These are phyloP conservation scores for Lactarius sanguifluus DNA, from an alignment of 768 basidiomycete species.

Conservation along the genomic window DNA sequence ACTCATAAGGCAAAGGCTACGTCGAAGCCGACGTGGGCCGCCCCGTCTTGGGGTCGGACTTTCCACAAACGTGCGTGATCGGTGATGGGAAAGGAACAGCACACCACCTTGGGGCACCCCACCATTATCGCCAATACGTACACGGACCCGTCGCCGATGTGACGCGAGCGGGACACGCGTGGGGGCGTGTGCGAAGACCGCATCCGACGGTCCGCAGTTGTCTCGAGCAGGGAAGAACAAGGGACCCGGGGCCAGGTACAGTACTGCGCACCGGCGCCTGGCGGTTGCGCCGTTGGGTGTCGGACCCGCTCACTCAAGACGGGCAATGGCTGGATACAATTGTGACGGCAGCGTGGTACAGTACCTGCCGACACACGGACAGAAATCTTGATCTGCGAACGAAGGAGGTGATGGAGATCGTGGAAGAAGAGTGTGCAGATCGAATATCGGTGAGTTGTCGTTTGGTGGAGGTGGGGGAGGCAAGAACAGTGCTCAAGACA, in stretches of 20 bases:
- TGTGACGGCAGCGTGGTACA: background rate
- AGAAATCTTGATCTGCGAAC: background rate
- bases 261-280: background rate
- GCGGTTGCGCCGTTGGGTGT: background rate
- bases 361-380: background rate
- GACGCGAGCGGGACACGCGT: background rate
- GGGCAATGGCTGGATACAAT: background rate
- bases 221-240: background rate
- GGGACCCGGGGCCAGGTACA: background rate
- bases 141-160: background rate
- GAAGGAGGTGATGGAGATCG: background rate
- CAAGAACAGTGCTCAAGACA: too few relatives aligned
- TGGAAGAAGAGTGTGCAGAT: background rate
- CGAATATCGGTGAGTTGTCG: background rate
- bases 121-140: background rate
- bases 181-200: background rate
- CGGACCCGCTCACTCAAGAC: background rate
- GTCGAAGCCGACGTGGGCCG: background rate
- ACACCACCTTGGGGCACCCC: constrained; percentile 4
- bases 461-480: too few relatives aligned
- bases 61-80: background rate
- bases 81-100: background rate
- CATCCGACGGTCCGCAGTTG: background rate
- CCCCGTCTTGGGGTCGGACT: constrained; percentile 1
- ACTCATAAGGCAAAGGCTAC: background rate